Base-by-base conservation (phyloP, 805 yeast species). In the Jamesozyma piceae region DNA sequence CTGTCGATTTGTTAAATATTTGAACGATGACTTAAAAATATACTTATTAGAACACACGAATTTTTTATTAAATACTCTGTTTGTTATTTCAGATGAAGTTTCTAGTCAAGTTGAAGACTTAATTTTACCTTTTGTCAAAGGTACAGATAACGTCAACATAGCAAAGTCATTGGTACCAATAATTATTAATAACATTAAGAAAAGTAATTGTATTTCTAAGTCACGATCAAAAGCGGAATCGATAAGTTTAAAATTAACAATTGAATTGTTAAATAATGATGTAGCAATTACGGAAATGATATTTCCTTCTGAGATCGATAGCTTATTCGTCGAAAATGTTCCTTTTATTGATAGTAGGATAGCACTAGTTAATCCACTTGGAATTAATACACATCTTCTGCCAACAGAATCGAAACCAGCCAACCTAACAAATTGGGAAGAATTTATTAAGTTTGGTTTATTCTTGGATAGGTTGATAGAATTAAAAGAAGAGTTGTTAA, bases 341-440 rank as follows among this genome's bases (percentile, higher is more conserved):
- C 53, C 57, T 1, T 22, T 31, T 2, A 48, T 66, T 28, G 70
- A 68, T 44, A 54, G 64, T 10, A 57, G 66, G 33, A 45, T 76
- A 18, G 54, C 79, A 0, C 52, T 75, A 21, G 71, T 76, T 0
- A 75, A 74, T 49, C 68, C 76, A 1, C 52, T 77, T 37, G 71
- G 63, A 21, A 61, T 65, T 11, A 71, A 66, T 42, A 58, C 71
- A 1, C 67, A 65, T 38, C 21, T 65, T 1, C 6, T 62, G 6
- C 10, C 38, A 2, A 36, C 41, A 1, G n/a, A 39, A 3, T 52
- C 51, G 1, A 38, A 34, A 2, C 10, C 38, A 0, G 49, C 54
- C 37, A 45, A 53, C 19, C 24, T 53, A 31, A 38, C 39, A 0
- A 17, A 38, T 10, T 33, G 61, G 5, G 37, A 43, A 17, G 47